Conservation (phyloP, 495 filamentous ascomycete genomes). For the Neurospora hispaniola region DNA sequence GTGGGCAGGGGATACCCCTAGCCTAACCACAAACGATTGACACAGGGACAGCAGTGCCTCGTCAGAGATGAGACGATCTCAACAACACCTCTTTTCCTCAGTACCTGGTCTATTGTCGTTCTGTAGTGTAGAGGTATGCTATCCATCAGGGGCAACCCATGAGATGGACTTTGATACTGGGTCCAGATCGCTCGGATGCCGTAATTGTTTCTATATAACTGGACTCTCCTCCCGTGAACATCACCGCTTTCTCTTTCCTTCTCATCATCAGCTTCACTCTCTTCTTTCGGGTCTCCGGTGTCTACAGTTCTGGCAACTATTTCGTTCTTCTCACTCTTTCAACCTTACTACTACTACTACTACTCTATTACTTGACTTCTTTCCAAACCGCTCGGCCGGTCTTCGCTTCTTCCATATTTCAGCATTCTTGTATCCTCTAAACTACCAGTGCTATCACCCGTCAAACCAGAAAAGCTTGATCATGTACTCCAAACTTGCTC, state of each 20-base stretch:
- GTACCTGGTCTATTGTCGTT: slow-evolving; percentile 8
- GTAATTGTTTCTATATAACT: slow-evolving; percentile 18
- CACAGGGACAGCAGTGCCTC: slow-evolving; percentile 15
- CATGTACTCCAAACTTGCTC: slow-evolving; percentile 37
- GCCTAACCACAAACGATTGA: slow-evolving; percentile 9
- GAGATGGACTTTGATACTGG: background rate
- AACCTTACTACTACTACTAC: slow-evolving; percentile 13
- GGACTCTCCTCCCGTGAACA: slow-evolving; percentile 1
- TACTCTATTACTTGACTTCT: slow-evolving; percentile 1
- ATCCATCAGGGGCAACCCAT: slow-evolving; percentile 17
- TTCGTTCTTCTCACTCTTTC: slow-evolving; percentile 32
- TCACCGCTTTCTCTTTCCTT: slow-evolving; percentile 27
- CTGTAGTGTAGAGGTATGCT: slow-evolving; percentile 15
- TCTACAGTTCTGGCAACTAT: slow-evolving; percentile 42
- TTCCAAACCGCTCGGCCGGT: slow-evolving; percentile 28
- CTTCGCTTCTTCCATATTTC: slow-evolving; percentile 22
- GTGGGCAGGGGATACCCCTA: slow-evolving; percentile 7
- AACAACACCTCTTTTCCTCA: background rate
- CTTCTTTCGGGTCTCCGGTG: slow-evolving; percentile 20
- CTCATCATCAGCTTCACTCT: slow-evolving; percentile 19
- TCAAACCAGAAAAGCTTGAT: slow-evolving; percentile 7
- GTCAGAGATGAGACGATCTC: background rate
- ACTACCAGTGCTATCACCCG: slow-evolving; percentile 8
- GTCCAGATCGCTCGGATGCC: background rate
- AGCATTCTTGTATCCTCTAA: slow-evolving; percentile 13